phyloP scores from a whole-genome alignment of 371 early-diverging fungal genomes.

The Syncephalis plumigaleata region DNA sequence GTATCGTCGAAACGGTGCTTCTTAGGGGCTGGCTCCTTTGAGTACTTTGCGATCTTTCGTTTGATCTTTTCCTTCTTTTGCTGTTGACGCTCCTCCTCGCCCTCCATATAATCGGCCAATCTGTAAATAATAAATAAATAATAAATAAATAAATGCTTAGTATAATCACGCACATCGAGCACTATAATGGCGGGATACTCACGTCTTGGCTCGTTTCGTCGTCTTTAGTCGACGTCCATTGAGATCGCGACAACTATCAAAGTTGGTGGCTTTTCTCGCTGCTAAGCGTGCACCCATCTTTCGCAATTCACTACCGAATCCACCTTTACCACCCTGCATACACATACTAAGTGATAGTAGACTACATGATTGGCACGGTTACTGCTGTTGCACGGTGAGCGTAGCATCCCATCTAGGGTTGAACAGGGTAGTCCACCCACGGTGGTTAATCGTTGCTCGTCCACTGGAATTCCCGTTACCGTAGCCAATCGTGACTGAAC shows the following conservation, averaged over 20 bases:
- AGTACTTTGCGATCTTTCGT: slow-evolving; percentile 66
- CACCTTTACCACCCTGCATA: slow-evolving; percentile 79
- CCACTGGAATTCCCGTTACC: slow-evolving; percentile 17
- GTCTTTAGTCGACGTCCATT: slow-evolving; percentile 77
- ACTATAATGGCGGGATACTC: too few species aligned
- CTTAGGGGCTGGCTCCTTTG: slow-evolving; percentile 32
- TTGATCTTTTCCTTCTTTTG: slow-evolving; percentile 43
- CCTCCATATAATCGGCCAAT: slow-evolving; percentile 57
- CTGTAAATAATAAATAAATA: slow-evolving; percentile 16
- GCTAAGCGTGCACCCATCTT: slow-evolving; percentile 90
- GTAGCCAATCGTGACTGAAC: slow-evolving; percentile 2
- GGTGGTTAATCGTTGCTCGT: slow-evolving; percentile 24
- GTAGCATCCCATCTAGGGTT: slow-evolving; percentile 7
- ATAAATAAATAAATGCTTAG: not conserved
- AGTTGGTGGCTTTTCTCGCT: slow-evolving; percentile 76
- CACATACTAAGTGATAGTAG: slow-evolving; percentile 15
- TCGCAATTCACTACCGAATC: slow-evolving; percentile 88
- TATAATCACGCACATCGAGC: not conserved
- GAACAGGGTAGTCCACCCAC: slow-evolving; percentile 13
- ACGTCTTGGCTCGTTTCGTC: slow-evolving; percentile 79
- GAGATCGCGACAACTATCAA: slow-evolving; percentile 86
- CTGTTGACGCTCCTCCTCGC: slow-evolving; percentile 50
- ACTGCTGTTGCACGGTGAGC: slow-evolving; percentile 1
- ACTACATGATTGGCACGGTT: slow-evolving; percentile 11
- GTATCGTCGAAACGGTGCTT: slow-evolving; percentile 73